Conservation (phyloP, 2,329 filamentous ascomycete species). For the Calonectria honghensis region DNA sequence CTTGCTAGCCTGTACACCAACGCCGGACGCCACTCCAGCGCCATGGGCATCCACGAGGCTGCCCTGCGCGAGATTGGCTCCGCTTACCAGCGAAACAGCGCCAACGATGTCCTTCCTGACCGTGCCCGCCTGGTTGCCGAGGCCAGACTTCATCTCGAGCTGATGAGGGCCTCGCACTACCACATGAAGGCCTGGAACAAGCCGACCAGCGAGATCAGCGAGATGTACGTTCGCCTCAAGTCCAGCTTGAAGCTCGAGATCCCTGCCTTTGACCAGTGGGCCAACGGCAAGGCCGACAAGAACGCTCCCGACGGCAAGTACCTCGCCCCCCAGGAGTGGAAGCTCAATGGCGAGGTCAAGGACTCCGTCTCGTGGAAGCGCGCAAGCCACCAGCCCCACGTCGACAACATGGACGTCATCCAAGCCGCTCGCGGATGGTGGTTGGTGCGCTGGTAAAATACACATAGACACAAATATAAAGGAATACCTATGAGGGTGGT, state of each 20-base stretch:
- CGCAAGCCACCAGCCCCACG: constrained; percentile 21
- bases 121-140: constrained; percentile 42
- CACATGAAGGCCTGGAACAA: constrained; percentile 49
- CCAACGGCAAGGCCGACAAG: constrained; percentile 41
- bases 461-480: too few species aligned
- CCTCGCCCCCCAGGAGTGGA: constrained; percentile 44
- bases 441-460: constrained; percentile 29
- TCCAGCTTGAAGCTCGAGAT: constrained; percentile 42
- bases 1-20: constrained; percentile 51
- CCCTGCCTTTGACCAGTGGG: constrained; percentile 51
- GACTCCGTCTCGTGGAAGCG: constrained; percentile 40
- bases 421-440: constrained; percentile 47
- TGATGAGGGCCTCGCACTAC: constrained; percentile 45
- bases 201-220: constrained; percentile 43
- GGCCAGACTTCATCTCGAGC: constrained; percentile 47
- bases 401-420: constrained; percentile 43
- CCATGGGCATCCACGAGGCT: constrained; percentile 51
- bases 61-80: constrained; percentile 51
- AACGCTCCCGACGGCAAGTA: constrained; percentile 48
- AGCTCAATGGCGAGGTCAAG: constrained; percentile 43
- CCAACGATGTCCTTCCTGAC: constrained; percentile 36
- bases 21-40: constrained; percentile 33
- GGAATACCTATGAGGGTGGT: neutral
- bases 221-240: constrained; percentile 47
- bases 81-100: constrained; percentile 37